A percentile compares a stretch with the other conserved stretches of the same genome.
Evolutionary conservation across 2,329 filamentous ascomycete genomes (phyloP).

Genomic region (Penicillium carneum): DNA sequence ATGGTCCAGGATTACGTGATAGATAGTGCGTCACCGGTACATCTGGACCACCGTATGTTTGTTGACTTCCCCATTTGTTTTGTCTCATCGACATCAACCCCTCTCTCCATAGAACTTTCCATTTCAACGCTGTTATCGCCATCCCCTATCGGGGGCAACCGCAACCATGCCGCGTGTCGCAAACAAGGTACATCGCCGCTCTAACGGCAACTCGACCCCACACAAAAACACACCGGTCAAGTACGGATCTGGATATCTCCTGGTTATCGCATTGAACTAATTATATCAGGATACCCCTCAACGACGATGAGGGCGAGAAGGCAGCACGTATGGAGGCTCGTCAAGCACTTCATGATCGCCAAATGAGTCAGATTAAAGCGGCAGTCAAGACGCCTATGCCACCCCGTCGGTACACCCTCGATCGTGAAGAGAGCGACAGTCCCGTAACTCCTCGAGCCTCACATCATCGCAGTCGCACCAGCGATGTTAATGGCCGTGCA

Average conservation of each 20-base stretch:
- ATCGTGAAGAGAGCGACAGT: slow-evolving; percentile 51
- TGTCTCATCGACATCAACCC: slow-evolving; percentile 30
- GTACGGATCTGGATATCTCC: slow-evolving; percentile 42
- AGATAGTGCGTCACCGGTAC: slow-evolving; percentile 33
- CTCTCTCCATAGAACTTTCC: slow-evolving; percentile 25
- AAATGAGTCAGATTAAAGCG: slow-evolving; percentile 89
- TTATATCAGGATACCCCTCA: slow-evolving; percentile 79
- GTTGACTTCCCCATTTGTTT: slow-evolving; percentile 39
- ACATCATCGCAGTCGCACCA: slow-evolving; percentile 46
- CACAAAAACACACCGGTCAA: slow-evolving; percentile 61
- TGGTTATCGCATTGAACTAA: slow-evolving; percentile 20
- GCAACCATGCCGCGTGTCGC: slow-evolving; percentile 64
- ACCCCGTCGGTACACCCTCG: slow-evolving; percentile 50
- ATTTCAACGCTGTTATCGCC: slow-evolving; percentile 21
- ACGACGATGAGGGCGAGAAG: slow-evolving; percentile 93
- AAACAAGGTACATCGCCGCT: slow-evolving; percentile 55
- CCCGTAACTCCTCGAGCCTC: slow-evolving; percentile 59
- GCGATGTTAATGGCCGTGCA: slow-evolving; percentile 69
- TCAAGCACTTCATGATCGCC: slow-evolving; percentile 85
- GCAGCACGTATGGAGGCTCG: slow-evolving; percentile 85
- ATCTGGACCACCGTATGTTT: slow-evolving; percentile 48
- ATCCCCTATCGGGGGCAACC: slow-evolving; percentile 40
- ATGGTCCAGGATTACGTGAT: slow-evolving; percentile 19
- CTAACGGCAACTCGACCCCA: slow-evolving; percentile 58
- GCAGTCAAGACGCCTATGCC: slow-evolving; percentile 62